phyloP scores from a whole-genome alignment of 805 yeast species.

The Metschnikowia lachancei region DNA sequence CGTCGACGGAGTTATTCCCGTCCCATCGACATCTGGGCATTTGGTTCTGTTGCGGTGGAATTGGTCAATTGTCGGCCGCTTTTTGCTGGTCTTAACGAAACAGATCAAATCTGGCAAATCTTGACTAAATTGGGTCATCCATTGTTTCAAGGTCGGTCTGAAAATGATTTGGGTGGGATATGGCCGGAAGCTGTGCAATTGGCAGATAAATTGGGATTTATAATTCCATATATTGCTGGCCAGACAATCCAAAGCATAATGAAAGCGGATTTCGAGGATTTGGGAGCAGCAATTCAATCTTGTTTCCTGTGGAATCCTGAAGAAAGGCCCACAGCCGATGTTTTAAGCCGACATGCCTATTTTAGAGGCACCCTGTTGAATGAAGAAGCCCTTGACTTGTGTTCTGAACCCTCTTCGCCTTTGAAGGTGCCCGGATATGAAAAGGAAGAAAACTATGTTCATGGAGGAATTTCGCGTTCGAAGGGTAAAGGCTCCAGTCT shows the following conservation, averaged over 20 bases:
- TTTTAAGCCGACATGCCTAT: slow-evolving; percentile 50
- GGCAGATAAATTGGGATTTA: slow-evolving; percentile 53
- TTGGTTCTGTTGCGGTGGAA: slow-evolving; percentile 76
- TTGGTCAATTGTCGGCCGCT: slow-evolving; percentile 70
- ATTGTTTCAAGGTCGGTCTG: slow-evolving; percentile 24
- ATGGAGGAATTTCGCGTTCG: not conserved
- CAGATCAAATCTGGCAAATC: slow-evolving; percentile 74
- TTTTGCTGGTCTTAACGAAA: slow-evolving; percentile 77
- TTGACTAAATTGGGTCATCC: slow-evolving; percentile 77
- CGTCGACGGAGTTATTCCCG: slow-evolving; percentile 59
- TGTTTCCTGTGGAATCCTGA: slow-evolving; percentile 80
- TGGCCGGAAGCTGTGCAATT: slow-evolving; percentile 65
- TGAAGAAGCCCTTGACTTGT: not conserved
- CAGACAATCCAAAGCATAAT: slow-evolving; percentile 23
- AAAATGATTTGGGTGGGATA: slow-evolving; percentile 54
- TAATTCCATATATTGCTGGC: slow-evolving; percentile 57
- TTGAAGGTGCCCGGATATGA: slow-evolving; percentile 3
- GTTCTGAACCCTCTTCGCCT: slow-evolving; percentile 9
- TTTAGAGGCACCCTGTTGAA: slow-evolving; percentile 43
- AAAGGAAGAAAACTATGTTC: slow-evolving; percentile 3
- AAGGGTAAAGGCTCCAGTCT: slow-evolving; percentile 4
- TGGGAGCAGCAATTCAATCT: slow-evolving; percentile 39
- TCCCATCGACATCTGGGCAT: slow-evolving; percentile 85
- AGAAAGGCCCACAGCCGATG: slow-evolving; percentile 52
- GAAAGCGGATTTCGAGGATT: slow-evolving; percentile 28